Evolutionary conservation across 1,284 basidiomycete genomes (phyloP).

Genomic region (Mycena citricolor): DNA sequence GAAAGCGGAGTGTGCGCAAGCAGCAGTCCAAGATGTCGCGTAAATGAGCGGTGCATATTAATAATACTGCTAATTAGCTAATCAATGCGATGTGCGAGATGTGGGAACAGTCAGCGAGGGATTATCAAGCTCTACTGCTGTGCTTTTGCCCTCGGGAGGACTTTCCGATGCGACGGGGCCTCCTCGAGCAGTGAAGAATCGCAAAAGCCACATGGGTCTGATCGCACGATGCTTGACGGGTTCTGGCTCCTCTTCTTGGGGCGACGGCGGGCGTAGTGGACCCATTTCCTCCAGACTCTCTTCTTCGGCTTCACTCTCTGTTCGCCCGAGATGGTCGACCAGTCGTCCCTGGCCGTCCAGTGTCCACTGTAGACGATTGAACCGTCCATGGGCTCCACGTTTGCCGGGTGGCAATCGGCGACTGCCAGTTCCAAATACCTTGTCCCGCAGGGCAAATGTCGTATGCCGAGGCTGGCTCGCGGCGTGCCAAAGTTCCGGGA

Average conservation of each 20-base stretch:
- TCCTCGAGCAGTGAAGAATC: constrained; percentile 52
- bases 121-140: not conserved
- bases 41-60: constrained; percentile 32
- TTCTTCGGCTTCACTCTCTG: constrained; percentile 74
- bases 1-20: constrained; percentile 69
- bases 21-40: constrained; percentile 60
- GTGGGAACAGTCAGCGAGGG: too few relatives aligned
- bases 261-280: constrained; percentile 16
- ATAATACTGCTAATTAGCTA: constrained; percentile 23
- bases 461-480: constrained; percentile 61
- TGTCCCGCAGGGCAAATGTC: constrained; percentile 59
- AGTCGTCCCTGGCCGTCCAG: constrained; percentile 58
- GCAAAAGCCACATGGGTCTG: constrained; percentile 72
- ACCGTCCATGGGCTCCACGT: constrained; percentile 54
- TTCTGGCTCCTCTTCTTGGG: constrained; percentile 49
- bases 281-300: constrained; percentile 47
- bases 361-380: constrained; percentile 67
- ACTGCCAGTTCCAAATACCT: constrained; percentile 53
- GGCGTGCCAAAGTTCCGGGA: constrained; percentile 64
- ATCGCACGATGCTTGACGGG: constrained; percentile 56
- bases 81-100: too few relatives aligned
- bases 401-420: constrained; percentile 43
- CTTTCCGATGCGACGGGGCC: not conserved
- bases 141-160: not conserved
- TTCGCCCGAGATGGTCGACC: constrained; percentile 67